These are phyloP conservation scores for Endocalyx cinctus DNA, from an alignment of 2,329 filamentous ascomycete species.

Conservation along the genomic window DNA sequence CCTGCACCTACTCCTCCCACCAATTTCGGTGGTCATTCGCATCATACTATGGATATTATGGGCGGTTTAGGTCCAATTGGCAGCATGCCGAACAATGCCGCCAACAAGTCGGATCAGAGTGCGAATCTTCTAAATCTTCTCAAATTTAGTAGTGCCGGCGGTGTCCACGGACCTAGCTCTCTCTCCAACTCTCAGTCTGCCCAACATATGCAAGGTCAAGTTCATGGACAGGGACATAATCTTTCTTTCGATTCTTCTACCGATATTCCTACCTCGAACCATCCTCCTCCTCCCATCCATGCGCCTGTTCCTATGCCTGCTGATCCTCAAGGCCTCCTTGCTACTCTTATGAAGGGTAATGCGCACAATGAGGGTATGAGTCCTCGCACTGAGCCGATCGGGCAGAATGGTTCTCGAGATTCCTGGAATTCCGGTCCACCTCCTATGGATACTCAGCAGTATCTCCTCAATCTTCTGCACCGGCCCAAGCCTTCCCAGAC, in stretches of 20 bases:
- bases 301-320: slow-evolving; percentile 52
- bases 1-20: slow-evolving; percentile 42
- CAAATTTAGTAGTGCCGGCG: slow-evolving; percentile 46
- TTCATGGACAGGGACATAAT: slow-evolving; percentile 14
- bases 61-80: slow-evolving; percentile 46
- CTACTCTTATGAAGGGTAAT: slow-evolving; percentile 56
- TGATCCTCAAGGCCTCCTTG: slow-evolving; percentile 54
- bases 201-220: too few species aligned
- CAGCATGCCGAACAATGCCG: slow-evolving; percentile 32
- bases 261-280: slow-evolving; percentile 20
- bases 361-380: slow-evolving; percentile 41
- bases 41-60: slow-evolving; percentile 35
- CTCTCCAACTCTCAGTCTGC: too few species aligned
- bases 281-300: slow-evolving; percentile 42
- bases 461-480: slow-evolving; percentile 81
- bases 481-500: slow-evolving; percentile 65
- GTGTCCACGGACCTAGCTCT: too few species aligned
- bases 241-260: slow-evolving; percentile 16
- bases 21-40: slow-evolving; percentile 32
- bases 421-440: slow-evolving; percentile 47
- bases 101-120: slow-evolving; percentile 40
- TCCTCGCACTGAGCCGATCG: neutral
- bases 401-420: slow-evolving; percentile 17
- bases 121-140: slow-evolving; percentile 56
- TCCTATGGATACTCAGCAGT: slow-evolving; percentile 71